Base-by-base conservation (phyloP, 306 rosid genomes). In the Rosa chinensis region DNA sequence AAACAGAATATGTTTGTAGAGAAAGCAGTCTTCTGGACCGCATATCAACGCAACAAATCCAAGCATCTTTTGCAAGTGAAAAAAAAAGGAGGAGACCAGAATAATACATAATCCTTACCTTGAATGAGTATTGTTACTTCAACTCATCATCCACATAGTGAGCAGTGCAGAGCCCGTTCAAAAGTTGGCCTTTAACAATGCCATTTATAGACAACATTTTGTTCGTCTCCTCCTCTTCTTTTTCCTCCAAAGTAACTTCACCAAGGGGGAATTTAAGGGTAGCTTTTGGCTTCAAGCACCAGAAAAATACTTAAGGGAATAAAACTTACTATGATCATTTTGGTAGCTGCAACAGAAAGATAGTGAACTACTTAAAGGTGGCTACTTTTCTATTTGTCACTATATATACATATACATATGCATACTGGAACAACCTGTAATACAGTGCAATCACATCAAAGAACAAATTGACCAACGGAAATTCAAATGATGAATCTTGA, bases 201-300 rank as follows among this genome's bases (percentile, higher is more conserved):
- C 98, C 97, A 83, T 86, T 88, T 28, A 92, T 45, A 5, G 96
- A 89, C 80, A 90, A 70, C 59, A 17, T 58, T 61, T 52, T 86
- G 25, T 87, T 87, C 63, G 21, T 81, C 61, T 94, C 91, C 84
- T 89, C 96, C 44, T 85, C 94, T 64, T 90, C 87, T 56, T 69
- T 88, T 81, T 94, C 97, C 80, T 89, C 89, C 28, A 95, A 69
- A 6, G 93, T 86, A 75, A 95, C 85, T 86, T 95, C 97, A 71
- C 99, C 99, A 37, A 86, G 68, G 35, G 99, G 99, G 83, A 88
- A 95, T 84, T 76, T 91, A 68, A 95, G 82, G 70, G 99, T 92
- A 72, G 99, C 89, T 87, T 77, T 95, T 42, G 99, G 98, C 99
- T 95, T 90, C 87, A 84, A 43, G 76, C 81, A 82, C 62, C 72